Evolutionary conservation across 805 yeast genomes (phyloP).

Genomic region (Candida argentea): DNA sequence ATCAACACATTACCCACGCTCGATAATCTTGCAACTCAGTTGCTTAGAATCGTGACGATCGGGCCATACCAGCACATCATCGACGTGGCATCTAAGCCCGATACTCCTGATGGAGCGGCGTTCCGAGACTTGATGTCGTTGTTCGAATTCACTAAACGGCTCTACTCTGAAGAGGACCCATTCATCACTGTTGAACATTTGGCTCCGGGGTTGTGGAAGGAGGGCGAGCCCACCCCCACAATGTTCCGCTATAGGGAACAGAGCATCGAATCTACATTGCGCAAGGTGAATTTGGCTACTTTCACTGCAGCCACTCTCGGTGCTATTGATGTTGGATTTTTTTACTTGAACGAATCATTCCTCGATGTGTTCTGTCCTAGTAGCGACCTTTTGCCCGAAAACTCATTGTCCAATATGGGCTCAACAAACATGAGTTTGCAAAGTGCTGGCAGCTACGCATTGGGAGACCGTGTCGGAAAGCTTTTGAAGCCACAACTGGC

Average conservation of each 20-base stretch:
- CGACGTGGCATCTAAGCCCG: slow-evolving; percentile 56
- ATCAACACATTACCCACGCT: slow-evolving; percentile 64
- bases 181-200: slow-evolving; percentile 60
- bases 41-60: slow-evolving; percentile 59
- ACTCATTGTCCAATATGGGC: slow-evolving; percentile 27
- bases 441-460: slow-evolving; percentile 21
- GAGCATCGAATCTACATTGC: slow-evolving; percentile 51
- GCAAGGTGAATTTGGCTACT: slow-evolving; percentile 82
- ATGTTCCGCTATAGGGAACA: slow-evolving; percentile 54
- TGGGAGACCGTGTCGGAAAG: slow-evolving; percentile 39
- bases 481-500: slow-evolving; percentile 74
- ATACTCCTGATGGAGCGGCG: slow-evolving; percentile 54
- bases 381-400: slow-evolving; percentile 43
- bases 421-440: slow-evolving; percentile 21
- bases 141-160: slow-evolving; percentile 65
- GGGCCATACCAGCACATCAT: slow-evolving; percentile 71
- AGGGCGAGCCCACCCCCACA: slow-evolving; percentile 47
- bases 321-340: slow-evolving; percentile 77
- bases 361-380: slow-evolving; percentile 81
- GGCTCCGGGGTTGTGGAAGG: slow-evolving; percentile 63
- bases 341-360: slow-evolving; percentile 74
- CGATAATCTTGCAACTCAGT: slow-evolving; percentile 75
- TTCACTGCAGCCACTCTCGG: slow-evolving; percentile 84
- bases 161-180: slow-evolving; percentile 64
- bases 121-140: slow-evolving; percentile 62